Evolutionary conservation across 106 monocot genomes (phyloP), one percentile per base, ranked within the genome.

Genomic region (Acorus gramineus): DNA sequence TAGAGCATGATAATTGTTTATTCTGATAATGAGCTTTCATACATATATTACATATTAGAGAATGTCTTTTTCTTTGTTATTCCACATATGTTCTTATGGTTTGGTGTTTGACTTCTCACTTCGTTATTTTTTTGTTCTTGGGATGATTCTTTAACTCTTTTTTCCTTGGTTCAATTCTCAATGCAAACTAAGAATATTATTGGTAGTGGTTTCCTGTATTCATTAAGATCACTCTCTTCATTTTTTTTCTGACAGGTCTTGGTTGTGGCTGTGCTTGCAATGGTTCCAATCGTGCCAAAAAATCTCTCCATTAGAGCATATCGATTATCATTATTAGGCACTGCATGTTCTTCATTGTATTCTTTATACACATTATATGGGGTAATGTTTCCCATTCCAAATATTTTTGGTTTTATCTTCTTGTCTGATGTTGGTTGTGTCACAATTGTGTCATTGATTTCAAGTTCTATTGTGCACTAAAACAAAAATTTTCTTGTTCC

Each of bases 311-410:
- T 70, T 55, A 93, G 84, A 70, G 83, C 79, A 8, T 81, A 76
- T 63, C 65, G 74, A 49, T 73, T 93, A 64, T 80, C 89, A 11
- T 77, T 93, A 45, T 65, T 93, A 46, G 93, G 86, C 49, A 83
- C 79, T n/a, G 68, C 72, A 50, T 79, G 86, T 53, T 86, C 77
- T 2, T 81, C 85, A 53, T 67, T 83, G 63, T 93, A 81, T 68
- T 84, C 81, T 47, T 56, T 89, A 13, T 93, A 86, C 75, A 73
- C 70, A 60, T 57, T 76, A 9, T 73, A 81, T 75, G 79, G 89
- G 83, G 89, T 89, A 83, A 74, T 4, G 12, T 63, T 65, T 54
- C 42, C 8, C 11, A 50, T 57, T 50, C 45, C 1, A 28, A 28
- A 28, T 28, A 28, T 64, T 66, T 55, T 54, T 53, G 50, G 52